A percentile compares a stretch with the other conserved stretches of the same genome.
phyloP scores from a whole-genome alignment of 495 filamentous ascomycete species.

The Penicillium dipodomyicola region DNA sequence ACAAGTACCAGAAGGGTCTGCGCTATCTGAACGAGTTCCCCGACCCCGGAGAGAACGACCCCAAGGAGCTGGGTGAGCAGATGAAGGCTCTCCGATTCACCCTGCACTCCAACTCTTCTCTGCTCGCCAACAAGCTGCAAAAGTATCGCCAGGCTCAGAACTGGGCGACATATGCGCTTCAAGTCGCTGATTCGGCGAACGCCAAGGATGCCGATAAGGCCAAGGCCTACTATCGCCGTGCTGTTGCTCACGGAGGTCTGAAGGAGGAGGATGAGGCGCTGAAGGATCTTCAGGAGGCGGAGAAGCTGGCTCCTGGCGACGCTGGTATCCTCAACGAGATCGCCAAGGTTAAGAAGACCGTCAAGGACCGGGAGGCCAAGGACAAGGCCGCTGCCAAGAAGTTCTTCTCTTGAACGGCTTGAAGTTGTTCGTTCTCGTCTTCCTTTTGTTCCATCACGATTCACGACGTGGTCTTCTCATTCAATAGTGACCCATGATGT shows the following conservation, averaged over 20 bases:
- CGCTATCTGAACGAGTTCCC: conserved; percentile 92
- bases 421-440: conserved; percentile 3
- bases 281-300: conserved; percentile 71
- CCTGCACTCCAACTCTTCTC: conserved; percentile 73
- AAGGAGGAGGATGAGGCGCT: conserved; percentile 87
- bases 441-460: conserved; percentile 23
- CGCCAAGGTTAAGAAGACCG: conserved; percentile 67
- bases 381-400: conserved; percentile 88
- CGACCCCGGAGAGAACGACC: conserved; percentile 61
- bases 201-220: conserved; percentile 74
- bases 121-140: conserved; percentile 77
- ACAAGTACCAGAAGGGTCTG: conserved; percentile 97
- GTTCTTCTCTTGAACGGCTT: conserved; percentile 62
- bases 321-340: conserved; percentile 73
- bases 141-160: conserved; percentile 65
- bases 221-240: conserved; percentile 85
- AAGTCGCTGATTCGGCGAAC: conserved; percentile 52
- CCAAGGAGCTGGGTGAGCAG: conserved; percentile 61
- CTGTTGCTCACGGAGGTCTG: conserved; percentile 64
- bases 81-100: conserved; percentile 72
- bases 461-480: conserved; percentile 31
- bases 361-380: conserved; percentile 70
- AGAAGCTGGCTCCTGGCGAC: conserved; percentile 73
- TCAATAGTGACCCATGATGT: conserved; percentile 22
- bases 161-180: conserved; percentile 71